phyloP scores from a whole-genome alignment of 139 green algal species.

The Pleodorina starrii region DNA sequence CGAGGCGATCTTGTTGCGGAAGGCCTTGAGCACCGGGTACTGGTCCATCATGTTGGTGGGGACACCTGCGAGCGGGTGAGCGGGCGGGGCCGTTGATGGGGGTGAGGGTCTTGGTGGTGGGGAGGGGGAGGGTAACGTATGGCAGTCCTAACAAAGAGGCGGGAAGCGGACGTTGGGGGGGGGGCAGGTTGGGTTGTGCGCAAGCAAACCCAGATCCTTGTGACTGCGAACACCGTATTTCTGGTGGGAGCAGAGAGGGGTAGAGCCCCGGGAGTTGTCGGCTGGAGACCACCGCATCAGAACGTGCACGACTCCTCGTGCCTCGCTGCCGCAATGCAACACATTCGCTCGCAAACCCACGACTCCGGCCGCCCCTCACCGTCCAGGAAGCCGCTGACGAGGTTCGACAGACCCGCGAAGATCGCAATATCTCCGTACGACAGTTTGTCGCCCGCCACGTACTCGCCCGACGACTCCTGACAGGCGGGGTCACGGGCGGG shows the following conservation, averaged over 20 bases:
- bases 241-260: too few species aligned
- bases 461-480: conserved; percentile 37
- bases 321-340: not conserved
- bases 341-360: not conserved
- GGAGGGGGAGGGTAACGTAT: too few species aligned
- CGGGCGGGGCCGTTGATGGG: too few species aligned
- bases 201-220: too few species aligned
- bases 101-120: too few species aligned
- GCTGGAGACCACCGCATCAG: not conserved
- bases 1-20: conserved; percentile 45
- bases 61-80: too few species aligned
- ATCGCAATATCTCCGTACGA: conserved; percentile 49
- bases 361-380: not conserved
- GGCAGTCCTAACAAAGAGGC: too few species aligned
- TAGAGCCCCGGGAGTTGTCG: too few species aligned
- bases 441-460: conserved; percentile 44
- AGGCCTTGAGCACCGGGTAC: conserved; percentile 50
- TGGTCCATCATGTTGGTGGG: conserved; percentile 29
- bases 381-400: conserved; percentile 42
- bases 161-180: too few species aligned
- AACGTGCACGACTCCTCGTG: not conserved
- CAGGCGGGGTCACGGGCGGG: too few species aligned
- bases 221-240: too few species aligned
- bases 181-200: too few species aligned
- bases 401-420: conserved; percentile 30